These are phyloP conservation scores for Phlebopus sp. DNA, from an alignment of 1,284 basidiomycete species.

Conservation along the genomic window DNA sequence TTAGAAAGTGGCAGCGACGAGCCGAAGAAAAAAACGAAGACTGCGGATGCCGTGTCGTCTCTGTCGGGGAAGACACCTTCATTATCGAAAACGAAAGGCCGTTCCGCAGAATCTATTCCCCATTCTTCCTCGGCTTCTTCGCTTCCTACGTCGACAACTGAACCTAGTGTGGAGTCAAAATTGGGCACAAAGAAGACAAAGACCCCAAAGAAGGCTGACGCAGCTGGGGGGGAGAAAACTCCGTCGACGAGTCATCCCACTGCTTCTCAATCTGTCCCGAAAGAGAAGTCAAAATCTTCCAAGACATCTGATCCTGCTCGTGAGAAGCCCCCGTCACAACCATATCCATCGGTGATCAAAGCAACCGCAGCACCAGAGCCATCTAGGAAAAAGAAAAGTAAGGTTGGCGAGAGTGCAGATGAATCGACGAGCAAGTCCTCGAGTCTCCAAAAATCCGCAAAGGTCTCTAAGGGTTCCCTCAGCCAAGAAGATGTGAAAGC, in stretches of 20 bases:
- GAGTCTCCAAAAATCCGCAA: neutral
- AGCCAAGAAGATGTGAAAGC: slow-evolving; percentile 43
- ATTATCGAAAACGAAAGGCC: neutral
- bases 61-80: neutral
- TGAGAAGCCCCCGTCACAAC: neutral
- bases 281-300: neutral
- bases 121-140: neutral
- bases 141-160: slow-evolving; percentile 46
- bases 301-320: neutral
- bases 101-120: neutral
- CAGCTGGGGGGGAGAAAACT: slow-evolving; percentile 40
- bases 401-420: neutral
- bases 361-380: neutral
- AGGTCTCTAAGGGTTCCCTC: neutral
- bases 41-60: slow-evolving; percentile 19
- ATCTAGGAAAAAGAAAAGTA: neutral
- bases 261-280: neutral
- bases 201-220: slow-evolving; percentile 57
- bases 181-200: slow-evolving; percentile 80
- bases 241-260: neutral
- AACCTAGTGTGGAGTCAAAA: slow-evolving; percentile 54
- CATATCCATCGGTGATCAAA: neutral
- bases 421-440: neutral
- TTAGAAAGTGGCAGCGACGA: slow-evolving; percentile 11
- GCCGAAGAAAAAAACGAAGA: slow-evolving; percentile 18